Percentiles rank a stretch among this genome's conserved stretches.
These are phyloP conservation scores for Schizochytrium sp. DNA, from an alignment of 108 stramenopile genomes.

Conservation along the genomic window DNA sequence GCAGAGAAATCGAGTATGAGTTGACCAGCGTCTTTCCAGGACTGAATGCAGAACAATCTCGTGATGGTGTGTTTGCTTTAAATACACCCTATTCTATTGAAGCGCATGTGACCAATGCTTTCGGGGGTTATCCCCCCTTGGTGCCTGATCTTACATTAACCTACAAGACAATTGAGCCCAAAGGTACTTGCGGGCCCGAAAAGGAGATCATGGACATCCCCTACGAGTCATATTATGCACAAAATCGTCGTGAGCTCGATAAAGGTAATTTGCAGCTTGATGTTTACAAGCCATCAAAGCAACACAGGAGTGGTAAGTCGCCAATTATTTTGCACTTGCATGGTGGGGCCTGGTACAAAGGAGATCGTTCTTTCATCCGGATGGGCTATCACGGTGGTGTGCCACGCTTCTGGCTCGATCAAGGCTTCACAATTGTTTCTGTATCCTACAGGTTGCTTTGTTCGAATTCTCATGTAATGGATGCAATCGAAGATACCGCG, in stretches of 20 bases:
- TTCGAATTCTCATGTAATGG: neutral
- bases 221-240: neutral
- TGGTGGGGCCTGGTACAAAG: conserved; percentile 45
- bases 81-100: neutral
- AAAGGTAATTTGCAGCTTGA: conserved; percentile 10
- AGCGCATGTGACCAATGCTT: conserved; percentile 7
- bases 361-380: conserved; percentile 16
- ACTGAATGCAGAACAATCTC: neutral
- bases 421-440: conserved; percentile 34
- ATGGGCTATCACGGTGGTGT: conserved; percentile 45
- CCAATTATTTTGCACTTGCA: conserved; percentile 46
- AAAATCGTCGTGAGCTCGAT: neutral
- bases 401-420: neutral
- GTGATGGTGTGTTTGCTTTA: neutral
- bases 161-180: neutral
- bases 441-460: conserved; percentile 35
- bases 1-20: neutral
- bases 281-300: neutral
- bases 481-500: neutral
- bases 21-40: neutral
- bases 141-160: neutral
- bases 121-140: neutral
- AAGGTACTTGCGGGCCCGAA: conserved; percentile 4
- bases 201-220: neutral
- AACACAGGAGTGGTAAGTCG: neutral